Evolutionary conservation across 352 stramenopile genomes (phyloP), one percentile per base, ranked within the genome.

Genomic region (Globisporangium mamillatum): DNA sequence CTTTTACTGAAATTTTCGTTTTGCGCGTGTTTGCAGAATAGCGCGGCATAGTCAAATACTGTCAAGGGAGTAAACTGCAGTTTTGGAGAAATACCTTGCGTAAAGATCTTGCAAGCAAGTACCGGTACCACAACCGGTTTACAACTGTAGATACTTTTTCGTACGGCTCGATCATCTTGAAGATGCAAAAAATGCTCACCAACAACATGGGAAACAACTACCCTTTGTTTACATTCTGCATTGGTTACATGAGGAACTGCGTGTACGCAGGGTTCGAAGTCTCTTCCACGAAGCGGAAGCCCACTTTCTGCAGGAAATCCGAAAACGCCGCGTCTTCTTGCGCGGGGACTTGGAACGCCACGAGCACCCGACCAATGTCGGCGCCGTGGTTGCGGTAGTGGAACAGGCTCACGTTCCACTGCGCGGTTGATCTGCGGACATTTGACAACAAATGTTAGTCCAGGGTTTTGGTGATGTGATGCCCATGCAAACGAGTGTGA

Each of bases 321-420:
- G 71, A 36, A 67, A 96, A 96, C 6, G 76, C 72, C 3, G 60
- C 75, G 36, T 89, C 72, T n/a, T 94, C 80, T 8, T 60, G 64
- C 0, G 75, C 64, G 4, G 84, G 77, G 14, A 98, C 96, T 75
- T 99, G 96, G 73, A 99, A 96, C 4, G 94, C 97, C 0, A 99
- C 97, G 8, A 99, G 79, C 29, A 99, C 97, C 53, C 97, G 88
- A 41, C 97, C 97, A 75, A 99, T 98, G 71, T 99, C 97, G 73
- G 97, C 96, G 62, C 97, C 97, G 72, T 99, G 97, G 77, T 99
- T 99, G 66, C 97, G 86, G 72, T 99, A 99, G 78, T 99, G 97
- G 77, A 99, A 99, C 10, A 99, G 84, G 69, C 92, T 98, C 56
- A 99, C 89, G 76, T 99, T 99, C 94, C 94, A 99, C 38, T 82